Evolutionary conservation across 805 yeast species (phyloP), one percentile per base, ranked within the genome.

Genomic region (Maudiozyma serrabonitensis): DNA sequence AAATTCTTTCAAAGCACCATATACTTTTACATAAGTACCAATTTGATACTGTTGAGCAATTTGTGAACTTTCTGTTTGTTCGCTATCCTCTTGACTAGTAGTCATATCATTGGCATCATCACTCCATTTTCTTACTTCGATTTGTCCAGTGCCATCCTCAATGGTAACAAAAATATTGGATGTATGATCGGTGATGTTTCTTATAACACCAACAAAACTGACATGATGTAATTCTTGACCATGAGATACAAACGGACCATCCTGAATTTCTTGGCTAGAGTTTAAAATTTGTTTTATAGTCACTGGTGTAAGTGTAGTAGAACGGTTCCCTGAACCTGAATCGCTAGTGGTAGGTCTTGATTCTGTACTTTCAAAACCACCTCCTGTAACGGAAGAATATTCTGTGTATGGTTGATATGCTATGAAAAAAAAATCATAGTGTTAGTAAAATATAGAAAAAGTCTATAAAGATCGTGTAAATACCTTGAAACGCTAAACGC

Each of bases 121-220:
- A 49, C 72, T 67, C 91, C 91, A 85, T 54, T 76, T 75, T 57
- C 84, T 75, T 45, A 84, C 74, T 25, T 81, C 82, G 6, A 81
- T 70, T 3, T 75, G 69, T 0, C 88, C 89, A 0, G 93, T 81
- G 11, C 93, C 91, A 62, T 85, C 95, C 59, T 85, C 93, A n/a
- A 85, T 60, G 18, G 81, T 79, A 43, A 83, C 62, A 19, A 69
- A 67, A 28, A 82, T 67, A 41, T 80, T 78, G 7, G 82, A 71
- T 1, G 84, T 75, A 51, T 75, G 75, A 51, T 80, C 80, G 2
- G 74, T 73, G 15, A 83, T 77, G 51, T 78, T 79, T 60, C 91
- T 74, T n/a, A 85, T 70, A 19, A 84, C 79, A 0, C 89, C 95
- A 7, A 82, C 78, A 57, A 84, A 75, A 25, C 81, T 74, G 12